Evolutionary conservation across 1,284 basidiomycete genomes (phyloP).

Genomic region (Ustilago trichophora): DNA sequence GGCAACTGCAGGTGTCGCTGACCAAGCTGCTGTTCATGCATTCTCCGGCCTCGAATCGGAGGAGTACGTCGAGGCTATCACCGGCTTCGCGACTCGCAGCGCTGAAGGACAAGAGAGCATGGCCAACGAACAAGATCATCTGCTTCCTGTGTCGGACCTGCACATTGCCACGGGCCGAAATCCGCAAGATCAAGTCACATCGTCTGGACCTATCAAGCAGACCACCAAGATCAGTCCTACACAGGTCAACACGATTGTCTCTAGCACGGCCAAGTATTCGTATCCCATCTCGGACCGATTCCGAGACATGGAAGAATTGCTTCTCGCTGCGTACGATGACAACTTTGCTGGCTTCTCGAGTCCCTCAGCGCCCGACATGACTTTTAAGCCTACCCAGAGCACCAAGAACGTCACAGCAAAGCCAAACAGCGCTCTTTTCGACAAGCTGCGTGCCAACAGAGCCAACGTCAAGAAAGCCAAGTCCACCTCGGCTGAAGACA

Average conservation of each 20-base stretch:
- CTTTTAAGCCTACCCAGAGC: background rate
- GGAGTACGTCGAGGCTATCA: conserved; percentile 1
- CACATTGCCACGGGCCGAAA: conserved; percentile 33
- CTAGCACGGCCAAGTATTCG: conserved; percentile 1
- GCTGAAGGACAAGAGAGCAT: background rate
- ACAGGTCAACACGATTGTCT: conserved; percentile 10
- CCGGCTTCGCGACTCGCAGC: background rate
- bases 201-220: background rate
- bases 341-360: conserved; percentile 11
- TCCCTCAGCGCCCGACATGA: background rate
- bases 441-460: conserved; percentile 16
- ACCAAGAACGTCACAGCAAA: conserved; percentile 1
- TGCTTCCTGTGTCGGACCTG: conserved; percentile 40
- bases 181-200: too few relatives aligned
- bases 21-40: conserved; percentile 23
- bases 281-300: conserved; percentile 32
- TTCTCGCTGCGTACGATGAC: conserved; percentile 36
- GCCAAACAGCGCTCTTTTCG: conserved; percentile 16
- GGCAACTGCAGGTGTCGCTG: background rate
- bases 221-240: background rate
- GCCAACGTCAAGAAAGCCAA: background rate
- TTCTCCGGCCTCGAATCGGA: conserved; percentile 18
- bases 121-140: conserved; percentile 12
- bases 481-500: conserved; percentile 1
- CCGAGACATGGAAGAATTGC: conserved; percentile 30